These are phyloP conservation scores for Trypanosoma vivax DNA, from an alignment of 208 protist genomes.

Conservation along the genomic window DNA sequence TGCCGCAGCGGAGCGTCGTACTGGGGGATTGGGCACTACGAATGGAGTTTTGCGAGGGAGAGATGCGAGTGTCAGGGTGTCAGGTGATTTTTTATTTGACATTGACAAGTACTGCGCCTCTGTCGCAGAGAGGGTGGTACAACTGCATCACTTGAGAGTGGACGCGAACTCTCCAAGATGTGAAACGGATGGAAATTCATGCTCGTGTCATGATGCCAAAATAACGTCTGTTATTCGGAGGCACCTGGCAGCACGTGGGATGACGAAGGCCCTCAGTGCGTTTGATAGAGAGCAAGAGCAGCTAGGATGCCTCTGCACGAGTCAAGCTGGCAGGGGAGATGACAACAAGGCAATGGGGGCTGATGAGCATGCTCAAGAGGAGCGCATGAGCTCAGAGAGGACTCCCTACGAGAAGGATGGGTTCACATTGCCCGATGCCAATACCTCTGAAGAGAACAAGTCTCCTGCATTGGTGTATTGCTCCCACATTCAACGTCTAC, in stretches of 20 bases:
- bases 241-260: slow-evolving; percentile 43
- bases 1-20: slow-evolving; percentile 2
- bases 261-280: slow-evolving; percentile 27
- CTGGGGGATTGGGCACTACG: not conserved
- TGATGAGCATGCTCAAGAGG: not conserved
- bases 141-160: not conserved
- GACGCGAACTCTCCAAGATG: not conserved
- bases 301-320: slow-evolving; percentile 9
- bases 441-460: too few relatives aligned
- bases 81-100: slow-evolving; percentile 26
- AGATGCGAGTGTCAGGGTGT: slow-evolving; percentile 1
- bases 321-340: slow-evolving; percentile 3
- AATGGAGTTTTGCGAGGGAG: not conserved
- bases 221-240: slow-evolving; percentile 39
- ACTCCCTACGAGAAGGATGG: too few relatives aligned
- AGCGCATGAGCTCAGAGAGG: too few relatives aligned
- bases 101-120: slow-evolving; percentile 18
- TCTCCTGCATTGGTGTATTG: slow-evolving; percentile 6
- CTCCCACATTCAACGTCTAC: slow-evolving; percentile 12
- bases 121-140: slow-evolving; percentile 16
- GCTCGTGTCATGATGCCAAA: slow-evolving; percentile 26
- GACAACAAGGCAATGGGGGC: not conserved
- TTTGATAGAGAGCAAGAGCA: slow-evolving; percentile 36
- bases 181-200: slow-evolving; percentile 5
- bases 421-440: too few relatives aligned